Evolutionary conservation across 208 protist genomes (phyloP).

Genomic region (Trypanosoma mega): DNA sequence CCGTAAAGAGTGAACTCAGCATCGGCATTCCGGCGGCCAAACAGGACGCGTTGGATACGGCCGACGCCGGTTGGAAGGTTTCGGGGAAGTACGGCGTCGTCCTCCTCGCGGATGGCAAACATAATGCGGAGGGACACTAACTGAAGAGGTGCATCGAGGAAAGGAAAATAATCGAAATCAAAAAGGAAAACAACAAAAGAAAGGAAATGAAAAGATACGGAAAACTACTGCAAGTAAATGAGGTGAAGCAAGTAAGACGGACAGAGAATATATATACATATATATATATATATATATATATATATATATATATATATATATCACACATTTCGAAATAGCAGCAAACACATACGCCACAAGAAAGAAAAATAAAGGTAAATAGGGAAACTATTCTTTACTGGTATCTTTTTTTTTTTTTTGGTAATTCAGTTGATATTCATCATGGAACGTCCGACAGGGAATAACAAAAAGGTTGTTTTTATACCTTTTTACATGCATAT

Average conservation of each 20-base stretch:
- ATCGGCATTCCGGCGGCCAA: slow-evolving; percentile 52
- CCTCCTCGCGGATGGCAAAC: slow-evolving; percentile 41
- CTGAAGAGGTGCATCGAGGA: background rate
- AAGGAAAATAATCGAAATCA: background rate
- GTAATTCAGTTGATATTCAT: too few species aligned
- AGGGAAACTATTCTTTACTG: slow-evolving; percentile 3
- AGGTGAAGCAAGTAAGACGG: too few species aligned
- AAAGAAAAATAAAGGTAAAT: background rate
- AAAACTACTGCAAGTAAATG: too few species aligned
- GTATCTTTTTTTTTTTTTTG: too few species aligned
- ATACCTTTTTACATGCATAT: too few species aligned
- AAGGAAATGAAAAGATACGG: background rate
- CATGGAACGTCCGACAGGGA: too few species aligned
- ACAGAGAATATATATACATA: slow-evolving; percentile 1
- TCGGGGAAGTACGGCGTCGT: slow-evolving; percentile 84
- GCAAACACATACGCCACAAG: background rate
- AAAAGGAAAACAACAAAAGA: slow-evolving; percentile 2
- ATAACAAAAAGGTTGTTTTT: too few species aligned
- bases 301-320: slow-evolving; percentile 7
- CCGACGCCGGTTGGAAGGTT: slow-evolving; percentile 50
- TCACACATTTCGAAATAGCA: too few species aligned
- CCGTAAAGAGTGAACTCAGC: slow-evolving; percentile 87
- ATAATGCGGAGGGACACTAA: background rate
- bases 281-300: slow-evolving; percentile 6
- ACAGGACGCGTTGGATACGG: slow-evolving; percentile 51